These are phyloP conservation scores for Penicillium steckii DNA, from an alignment of 495 filamentous ascomycete genomes.

Conservation along the genomic window DNA sequence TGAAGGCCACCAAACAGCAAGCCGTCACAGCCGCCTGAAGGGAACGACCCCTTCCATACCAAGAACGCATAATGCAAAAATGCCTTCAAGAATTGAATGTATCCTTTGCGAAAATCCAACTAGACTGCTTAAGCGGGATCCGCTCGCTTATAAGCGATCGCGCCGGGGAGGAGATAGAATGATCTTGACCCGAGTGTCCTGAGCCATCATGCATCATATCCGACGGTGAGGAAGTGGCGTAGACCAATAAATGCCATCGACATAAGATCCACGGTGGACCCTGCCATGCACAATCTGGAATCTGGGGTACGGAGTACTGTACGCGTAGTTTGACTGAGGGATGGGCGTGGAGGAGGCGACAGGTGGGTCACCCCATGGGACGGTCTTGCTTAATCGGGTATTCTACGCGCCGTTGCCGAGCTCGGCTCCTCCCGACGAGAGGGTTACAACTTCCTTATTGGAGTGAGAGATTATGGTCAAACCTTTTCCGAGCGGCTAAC, in stretches of 20 bases:
- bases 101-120: not conserved
- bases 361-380: not conserved
- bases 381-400: not conserved
- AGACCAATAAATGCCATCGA: not conserved
- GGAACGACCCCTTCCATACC: slow-evolving; percentile 15
- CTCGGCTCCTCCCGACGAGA: not conserved
- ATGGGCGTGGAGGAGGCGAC: not conserved
- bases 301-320: slow-evolving; percentile 6
- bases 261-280: not conserved
- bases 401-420: not conserved
- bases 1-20: slow-evolving; percentile 14
- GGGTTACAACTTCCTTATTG: not conserved
- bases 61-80: slow-evolving; percentile 11
- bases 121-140: not conserved
- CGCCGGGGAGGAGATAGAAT: not conserved
- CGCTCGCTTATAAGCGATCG: slow-evolving; percentile 1
- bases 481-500: not conserved
- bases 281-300: not conserved
- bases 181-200: not conserved
- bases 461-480: not conserved
- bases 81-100: not conserved
- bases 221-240: not conserved
- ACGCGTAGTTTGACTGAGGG: not conserved
- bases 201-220: slow-evolving; percentile 3
- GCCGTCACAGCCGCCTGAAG: slow-evolving; percentile 12